Percentiles rank a stretch among this genome's conserved stretches.
phyloP scores from a whole-genome alignment of 2,329 filamentous ascomycete genomes.

The Aspergillus clavatus region DNA sequence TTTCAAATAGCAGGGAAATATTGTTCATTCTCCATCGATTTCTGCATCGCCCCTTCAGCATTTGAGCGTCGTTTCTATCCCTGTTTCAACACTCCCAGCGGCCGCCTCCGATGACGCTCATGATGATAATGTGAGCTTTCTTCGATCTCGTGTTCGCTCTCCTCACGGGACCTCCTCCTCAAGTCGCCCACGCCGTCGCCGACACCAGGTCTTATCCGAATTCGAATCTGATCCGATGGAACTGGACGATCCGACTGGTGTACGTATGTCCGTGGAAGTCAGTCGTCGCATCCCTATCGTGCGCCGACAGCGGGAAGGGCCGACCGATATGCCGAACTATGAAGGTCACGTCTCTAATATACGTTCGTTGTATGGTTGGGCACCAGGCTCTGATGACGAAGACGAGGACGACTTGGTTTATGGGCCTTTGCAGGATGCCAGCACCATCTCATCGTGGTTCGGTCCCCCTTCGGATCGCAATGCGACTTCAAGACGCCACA shows the following conservation, averaged over 20 bases:
- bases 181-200: slow-evolving; percentile 31
- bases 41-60: slow-evolving; percentile 44
- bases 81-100: slow-evolving; percentile 48
- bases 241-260: slow-evolving; percentile 27
- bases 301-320: slow-evolving; percentile 38
- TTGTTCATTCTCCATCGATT: slow-evolving; percentile 20
- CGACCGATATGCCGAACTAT: slow-evolving; percentile 48
- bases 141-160: slow-evolving; percentile 39
- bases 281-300: slow-evolving; percentile 40
- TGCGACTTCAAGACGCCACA: slow-evolving; percentile 19
- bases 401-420: slow-evolving; percentile 25
- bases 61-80: slow-evolving; percentile 44
- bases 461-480: slow-evolving; percentile 25
- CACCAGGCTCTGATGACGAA: slow-evolving; percentile 44
- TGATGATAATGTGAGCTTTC: slow-evolving; percentile 49
- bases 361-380: slow-evolving; percentile 58
- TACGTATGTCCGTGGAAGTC: slow-evolving; percentile 33
- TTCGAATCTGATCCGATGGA: slow-evolving; percentile 35
- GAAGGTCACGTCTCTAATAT: slow-evolving; percentile 50
- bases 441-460: slow-evolving; percentile 25
- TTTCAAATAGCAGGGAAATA: slow-evolving; percentile 22
- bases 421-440: slow-evolving; percentile 26
- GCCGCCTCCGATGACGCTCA: slow-evolving; percentile 42
- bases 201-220: slow-evolving; percentile 22
- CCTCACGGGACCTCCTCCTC: slow-evolving; percentile 24